Evolutionary conservation across 257 asterid species (phyloP), one percentile per base, ranked within the genome.

Genomic region (Penstemon barbatus): DNA sequence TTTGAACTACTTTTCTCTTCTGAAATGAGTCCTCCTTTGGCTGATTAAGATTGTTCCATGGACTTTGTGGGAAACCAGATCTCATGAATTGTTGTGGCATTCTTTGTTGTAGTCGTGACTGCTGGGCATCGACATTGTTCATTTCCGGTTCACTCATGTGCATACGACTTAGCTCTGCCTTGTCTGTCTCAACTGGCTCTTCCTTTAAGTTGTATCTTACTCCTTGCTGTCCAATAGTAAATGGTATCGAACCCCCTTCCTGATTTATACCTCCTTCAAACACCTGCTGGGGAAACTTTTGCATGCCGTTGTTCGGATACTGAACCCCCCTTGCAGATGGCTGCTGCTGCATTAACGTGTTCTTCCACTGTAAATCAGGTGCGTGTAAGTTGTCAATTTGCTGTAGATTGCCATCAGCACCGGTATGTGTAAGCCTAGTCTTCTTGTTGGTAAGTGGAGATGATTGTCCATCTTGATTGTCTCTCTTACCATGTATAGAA

Each of bases 311-410:
- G 79, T 79, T 88, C 13, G 80, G 71, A 77, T 84, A 86, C 62
- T 79, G 96, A 63, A 78, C 71, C 43, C 92, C 93, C 74, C 95
- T 79, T 57, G 83, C 79, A 8, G 77, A 62, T 12, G 83, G 49
- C 75, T 83, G 95, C 74, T 87, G 67, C 77, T 87, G 96, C 77
- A 83, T 61, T 68, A 83, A 63, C 52, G 92, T 53, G 75, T 82
- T 88, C 83, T 91, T 94, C 97, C 96, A 91, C 46, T 87, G 87
- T 72, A 83, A 69, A 75, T 90, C 97, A 15, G 90, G 54, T 72
- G 91, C 91, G 12, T 84, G 86, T 74, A 85, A 82, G 68, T 77
- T 72, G 48, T 89, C 99, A 54, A 85, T 68, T 52, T 77, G 87
- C 74, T 84, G 91, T 55, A 82, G 76, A 80, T 72, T 84, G 67